These are phyloP conservation scores for Fraxinus platypoda DNA, from an alignment of 305 asterid genomes.

Conservation along the genomic window DNA sequence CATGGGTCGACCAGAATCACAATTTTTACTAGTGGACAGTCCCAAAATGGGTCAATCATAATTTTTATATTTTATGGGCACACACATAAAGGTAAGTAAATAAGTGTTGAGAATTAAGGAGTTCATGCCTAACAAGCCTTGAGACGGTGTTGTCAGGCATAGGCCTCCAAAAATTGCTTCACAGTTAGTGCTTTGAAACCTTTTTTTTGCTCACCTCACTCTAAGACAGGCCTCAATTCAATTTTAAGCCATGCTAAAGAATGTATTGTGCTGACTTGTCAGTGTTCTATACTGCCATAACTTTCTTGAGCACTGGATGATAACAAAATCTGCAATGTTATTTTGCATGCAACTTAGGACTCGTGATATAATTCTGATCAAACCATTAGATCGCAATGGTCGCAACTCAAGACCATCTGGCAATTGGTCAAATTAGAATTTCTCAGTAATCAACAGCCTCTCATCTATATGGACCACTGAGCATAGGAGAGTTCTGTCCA, in stretches of 20 bases:
- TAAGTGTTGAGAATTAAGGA: neutral
- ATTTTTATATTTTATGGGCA: neutral
- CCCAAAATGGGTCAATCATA: neutral
- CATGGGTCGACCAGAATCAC: neutral
- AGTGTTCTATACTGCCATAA: neutral
- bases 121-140: neutral
- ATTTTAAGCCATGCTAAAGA: neutral
- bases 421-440: neutral
- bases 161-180: neutral
- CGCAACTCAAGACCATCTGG: slow-evolving; percentile 1
- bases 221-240: neutral
- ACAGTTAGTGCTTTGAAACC: neutral
- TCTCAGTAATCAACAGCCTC: neutral
- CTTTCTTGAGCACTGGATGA: neutral
- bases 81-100: neutral
- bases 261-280: neutral
- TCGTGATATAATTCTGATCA: neutral
- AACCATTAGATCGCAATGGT: slow-evolving; percentile 12
- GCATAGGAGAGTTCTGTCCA: neutral
- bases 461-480: neutral
- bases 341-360: neutral
- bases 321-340: neutral
- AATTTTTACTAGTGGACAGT: neutral
- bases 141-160: neutral
- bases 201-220: neutral